Conservation (phyloP, 495 filamentous ascomycete genomes). For the Cairneyella variabilis region DNA sequence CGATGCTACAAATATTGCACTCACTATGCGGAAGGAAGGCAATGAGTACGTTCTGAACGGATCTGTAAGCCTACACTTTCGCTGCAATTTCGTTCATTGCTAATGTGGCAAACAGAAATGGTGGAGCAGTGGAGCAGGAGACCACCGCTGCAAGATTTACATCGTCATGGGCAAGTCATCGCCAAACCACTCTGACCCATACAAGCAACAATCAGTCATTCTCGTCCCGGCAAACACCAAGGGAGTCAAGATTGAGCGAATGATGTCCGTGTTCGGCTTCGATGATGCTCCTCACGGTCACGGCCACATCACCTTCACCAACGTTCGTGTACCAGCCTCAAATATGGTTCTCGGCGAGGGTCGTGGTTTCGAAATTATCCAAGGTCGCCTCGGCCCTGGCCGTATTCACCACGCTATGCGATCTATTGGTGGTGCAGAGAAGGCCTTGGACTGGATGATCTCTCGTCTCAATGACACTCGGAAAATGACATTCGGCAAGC, state of each 20-base stretch:
- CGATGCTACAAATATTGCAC: constrained; percentile 81
- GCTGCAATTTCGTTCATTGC: background rate
- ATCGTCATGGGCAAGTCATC: constrained; percentile 87
- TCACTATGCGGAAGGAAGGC: constrained; percentile 74
- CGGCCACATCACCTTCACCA: constrained; percentile 78
- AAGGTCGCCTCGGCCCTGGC: constrained; percentile 83
- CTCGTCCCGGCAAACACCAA: constrained; percentile 70
- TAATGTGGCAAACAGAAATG: constrained; percentile 62
- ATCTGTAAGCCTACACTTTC: constrained; percentile 45
- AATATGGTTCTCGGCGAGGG: constrained; percentile 85
- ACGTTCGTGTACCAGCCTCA: constrained; percentile 74
- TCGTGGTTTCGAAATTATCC: constrained; percentile 90
- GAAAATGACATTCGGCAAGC: constrained; percentile 79
- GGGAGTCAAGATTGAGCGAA: constrained; percentile 77
- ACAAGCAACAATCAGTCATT: constrained; percentile 84
- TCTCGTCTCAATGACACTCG: constrained; percentile 80
- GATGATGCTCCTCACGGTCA: constrained; percentile 93
- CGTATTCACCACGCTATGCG: constrained; percentile 95
- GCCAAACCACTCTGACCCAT: constrained; percentile 62
- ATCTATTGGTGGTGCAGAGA: constrained; percentile 72
- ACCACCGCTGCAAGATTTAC: constrained; percentile 83
- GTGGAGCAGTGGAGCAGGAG: constrained; percentile 93
- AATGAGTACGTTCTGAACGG: constrained; percentile 83
- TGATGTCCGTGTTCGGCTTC: constrained; percentile 88
- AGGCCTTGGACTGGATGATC: constrained; percentile 81